phyloP scores from a whole-genome alignment of 345 rosid genomes.

The Eucalyptus rudis region DNA sequence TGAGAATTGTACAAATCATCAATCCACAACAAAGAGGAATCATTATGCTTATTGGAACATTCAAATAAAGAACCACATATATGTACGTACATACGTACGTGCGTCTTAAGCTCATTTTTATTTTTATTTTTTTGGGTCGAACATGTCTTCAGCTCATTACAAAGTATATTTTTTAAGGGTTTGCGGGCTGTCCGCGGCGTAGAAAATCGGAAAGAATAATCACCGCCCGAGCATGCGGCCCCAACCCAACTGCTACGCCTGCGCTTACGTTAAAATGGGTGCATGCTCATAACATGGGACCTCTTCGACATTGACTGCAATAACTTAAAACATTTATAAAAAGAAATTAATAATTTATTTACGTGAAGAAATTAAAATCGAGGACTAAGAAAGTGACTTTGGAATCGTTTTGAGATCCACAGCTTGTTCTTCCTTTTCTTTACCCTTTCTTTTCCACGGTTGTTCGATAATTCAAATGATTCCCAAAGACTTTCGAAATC shows the following conservation, averaged over 20 bases:
- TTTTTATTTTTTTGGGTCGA: too few species aligned
- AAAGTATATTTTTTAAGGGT: not conserved
- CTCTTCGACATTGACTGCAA: not conserved
- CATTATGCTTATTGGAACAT: not conserved
- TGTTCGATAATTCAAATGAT: not conserved
- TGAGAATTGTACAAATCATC: not conserved
- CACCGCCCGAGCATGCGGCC: not conserved
- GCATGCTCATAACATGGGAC: not conserved
- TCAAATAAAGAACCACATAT: not conserved
- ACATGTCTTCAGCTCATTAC: not conserved
- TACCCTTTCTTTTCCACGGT: not conserved
- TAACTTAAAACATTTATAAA: not conserved
- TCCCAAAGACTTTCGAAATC: not conserved
- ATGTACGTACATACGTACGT: not conserved
- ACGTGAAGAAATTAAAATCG: not conserved
- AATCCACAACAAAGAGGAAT: not conserved
- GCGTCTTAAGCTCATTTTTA: not conserved
- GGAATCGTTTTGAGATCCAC: not conserved
- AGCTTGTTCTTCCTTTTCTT: not conserved
- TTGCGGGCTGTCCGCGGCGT: not conserved
- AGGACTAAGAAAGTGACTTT: not conserved
- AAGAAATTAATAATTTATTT: not conserved
- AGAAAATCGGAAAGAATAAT: not conserved
- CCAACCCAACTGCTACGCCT: not conserved
- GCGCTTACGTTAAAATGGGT: not conserved